phyloP scores from a whole-genome alignment of 805 yeast species.

The Wickerhamiella shivajii region DNA sequence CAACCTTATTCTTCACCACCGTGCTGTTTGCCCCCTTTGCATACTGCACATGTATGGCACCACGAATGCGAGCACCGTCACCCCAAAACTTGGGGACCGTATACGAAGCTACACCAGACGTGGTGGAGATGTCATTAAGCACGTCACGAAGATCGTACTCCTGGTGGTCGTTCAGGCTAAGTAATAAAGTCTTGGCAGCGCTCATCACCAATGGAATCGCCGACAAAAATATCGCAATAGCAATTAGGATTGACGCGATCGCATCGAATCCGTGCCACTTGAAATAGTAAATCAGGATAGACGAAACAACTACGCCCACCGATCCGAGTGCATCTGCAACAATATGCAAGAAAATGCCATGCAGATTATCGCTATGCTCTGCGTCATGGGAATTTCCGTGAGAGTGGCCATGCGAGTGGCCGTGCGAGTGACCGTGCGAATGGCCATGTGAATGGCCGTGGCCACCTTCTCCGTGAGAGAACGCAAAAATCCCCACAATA shows the following conservation, averaged over 20 bases:
- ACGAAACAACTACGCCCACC: slow-evolving; percentile 89
- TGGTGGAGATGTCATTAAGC: slow-evolving; percentile 48
- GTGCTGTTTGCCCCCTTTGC: slow-evolving; percentile 48
- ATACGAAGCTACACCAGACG: slow-evolving; percentile 73
- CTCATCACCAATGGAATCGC: slow-evolving; percentile 75
- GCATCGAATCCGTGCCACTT: slow-evolving; percentile 82
- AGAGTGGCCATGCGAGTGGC: slow-evolving; percentile 14
- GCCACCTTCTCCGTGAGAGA: slow-evolving; percentile 44
- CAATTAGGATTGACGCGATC: slow-evolving; percentile 77
- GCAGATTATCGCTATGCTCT: slow-evolving; percentile 55
- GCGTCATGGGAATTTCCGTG: slow-evolving; percentile 11
- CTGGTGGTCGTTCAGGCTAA: slow-evolving; percentile 43
- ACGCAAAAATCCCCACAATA: slow-evolving; percentile 84
- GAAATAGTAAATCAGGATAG: slow-evolving; percentile 56
- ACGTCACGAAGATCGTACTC: slow-evolving; percentile 51
- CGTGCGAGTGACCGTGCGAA: slow-evolving; percentile 18
- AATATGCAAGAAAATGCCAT: slow-evolving; percentile 85
- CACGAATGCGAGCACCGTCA: slow-evolving; percentile 37
- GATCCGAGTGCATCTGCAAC: slow-evolving; percentile 95
- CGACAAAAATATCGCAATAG: slow-evolving; percentile 60
- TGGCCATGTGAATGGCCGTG: slow-evolving; percentile 22
- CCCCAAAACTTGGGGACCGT: slow-evolving; percentile 93
- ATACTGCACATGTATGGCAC: slow-evolving; percentile 72
- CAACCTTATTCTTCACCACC: slow-evolving; percentile 45
- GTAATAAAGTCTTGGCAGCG: slow-evolving; percentile 57